A percentile compares a stretch with the other conserved stretches of the same genome.
Evolutionary conservation across 2,329 filamentous ascomycete species (phyloP).

Genomic region (Stromatinia cepivora): DNA sequence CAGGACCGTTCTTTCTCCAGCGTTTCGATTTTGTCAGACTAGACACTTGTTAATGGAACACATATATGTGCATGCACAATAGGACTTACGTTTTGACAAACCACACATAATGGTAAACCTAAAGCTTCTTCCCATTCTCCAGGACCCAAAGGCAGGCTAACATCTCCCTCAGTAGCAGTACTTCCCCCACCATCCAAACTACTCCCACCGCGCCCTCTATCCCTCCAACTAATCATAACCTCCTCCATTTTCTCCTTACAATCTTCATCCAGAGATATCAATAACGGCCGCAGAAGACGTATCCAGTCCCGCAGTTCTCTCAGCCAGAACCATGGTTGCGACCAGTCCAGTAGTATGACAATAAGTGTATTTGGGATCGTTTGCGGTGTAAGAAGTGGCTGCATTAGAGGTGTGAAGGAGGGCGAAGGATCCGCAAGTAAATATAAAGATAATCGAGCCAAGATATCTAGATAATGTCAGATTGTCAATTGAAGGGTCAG

Average conservation of each 20-base stretch:
- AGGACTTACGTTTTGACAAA: conserved; percentile 82
- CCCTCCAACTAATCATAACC: conserved; percentile 76
- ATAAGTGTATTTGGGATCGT: conserved; percentile 84
- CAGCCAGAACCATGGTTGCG: conserved; percentile 89
- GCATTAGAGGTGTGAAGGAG: conserved; percentile 78
- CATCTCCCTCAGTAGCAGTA: conserved; percentile 63
- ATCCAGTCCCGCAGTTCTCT: conserved; percentile 89
- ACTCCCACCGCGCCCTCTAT: conserved; percentile 66
- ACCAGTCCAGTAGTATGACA: conserved; percentile 93
- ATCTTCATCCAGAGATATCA: conserved; percentile 70
- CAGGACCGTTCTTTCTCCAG: conserved; percentile 87
- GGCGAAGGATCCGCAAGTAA: conserved; percentile 82
- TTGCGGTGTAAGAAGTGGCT: conserved; percentile 79
- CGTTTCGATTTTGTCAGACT: conserved; percentile 58
- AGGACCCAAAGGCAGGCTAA: conserved; percentile 75
- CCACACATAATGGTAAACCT: conserved; percentile 83
- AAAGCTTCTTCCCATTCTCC: conserved; percentile 93
- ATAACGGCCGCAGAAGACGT: conserved; percentile 73
- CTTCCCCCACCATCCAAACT: conserved; percentile 60
- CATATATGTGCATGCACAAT: not conserved
- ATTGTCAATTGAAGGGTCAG: conserved; percentile 3
- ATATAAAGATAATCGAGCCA: conserved; percentile 87
- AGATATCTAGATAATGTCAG: conserved; percentile 63
- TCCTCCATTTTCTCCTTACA: conserved; percentile 85
- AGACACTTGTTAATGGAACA: conserved; percentile 25